Conservation (phyloP, 140 eudicot genomes). For the Erigeron philadelphicus region DNA sequence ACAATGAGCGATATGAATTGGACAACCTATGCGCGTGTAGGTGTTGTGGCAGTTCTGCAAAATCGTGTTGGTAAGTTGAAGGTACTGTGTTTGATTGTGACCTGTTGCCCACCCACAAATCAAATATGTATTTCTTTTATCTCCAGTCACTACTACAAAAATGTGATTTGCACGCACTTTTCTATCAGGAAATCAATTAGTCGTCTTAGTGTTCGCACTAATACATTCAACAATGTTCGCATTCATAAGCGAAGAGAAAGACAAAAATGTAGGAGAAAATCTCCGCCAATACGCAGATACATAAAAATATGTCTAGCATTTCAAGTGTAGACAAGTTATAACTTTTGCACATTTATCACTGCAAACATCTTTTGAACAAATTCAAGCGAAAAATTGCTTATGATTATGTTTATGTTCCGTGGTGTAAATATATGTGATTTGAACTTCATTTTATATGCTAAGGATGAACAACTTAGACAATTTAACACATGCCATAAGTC, state of each 20-base stretch:
- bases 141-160: neutral
- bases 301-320: neutral
- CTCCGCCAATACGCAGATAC: neutral
- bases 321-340: neutral
- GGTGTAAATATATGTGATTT: neutral
- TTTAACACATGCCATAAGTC: neutral
- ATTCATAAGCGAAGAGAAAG: neutral
- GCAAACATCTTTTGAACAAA: neutral
- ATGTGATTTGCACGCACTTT: neutral
- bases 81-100: conserved; percentile 13
- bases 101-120: neutral
- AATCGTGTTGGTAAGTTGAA: conserved; percentile 68
- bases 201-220: neutral
- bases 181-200: neutral
- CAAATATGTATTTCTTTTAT: neutral
- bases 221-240: neutral
- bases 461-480: neutral
- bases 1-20: conserved; percentile 43
- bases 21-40: conserved; percentile 56
- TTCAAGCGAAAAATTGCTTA: neutral
- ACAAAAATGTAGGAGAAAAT: neutral
- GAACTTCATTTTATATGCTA: neutral
- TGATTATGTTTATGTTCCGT: neutral
- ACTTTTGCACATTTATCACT: neutral
- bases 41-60: conserved; percentile 70